Evolutionary conservation across 805 yeast genomes (phyloP), one percentile per base, ranked within the genome.

Genomic region (Kockiozyma suomiensis): DNA sequence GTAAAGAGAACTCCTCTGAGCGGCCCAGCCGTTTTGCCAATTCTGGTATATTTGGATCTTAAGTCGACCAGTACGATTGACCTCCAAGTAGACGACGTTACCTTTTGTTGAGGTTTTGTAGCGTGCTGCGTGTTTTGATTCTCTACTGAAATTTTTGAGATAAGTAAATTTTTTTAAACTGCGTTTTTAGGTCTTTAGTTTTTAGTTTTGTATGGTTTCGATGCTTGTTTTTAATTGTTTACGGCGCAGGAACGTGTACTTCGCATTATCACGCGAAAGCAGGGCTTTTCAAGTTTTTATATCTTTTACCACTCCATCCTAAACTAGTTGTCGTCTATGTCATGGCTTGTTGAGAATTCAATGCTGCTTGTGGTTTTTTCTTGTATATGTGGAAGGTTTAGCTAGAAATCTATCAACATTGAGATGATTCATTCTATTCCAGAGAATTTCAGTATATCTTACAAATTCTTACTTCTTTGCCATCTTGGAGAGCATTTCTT

Each of bases 1-100:
- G 46, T 23, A 52, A 54, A 30, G 66, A 56, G 41, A 58, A 61
- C 58, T 19, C 60, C 3, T 7, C 54, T 33, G 41, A 33, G 49
- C 35, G 25, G 15, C 30, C 53, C 19, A 49, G 53, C 23, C 32
- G 53, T 32, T 25, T 49, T 13, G 53, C 53, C 42, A 49, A 49
- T 28, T 51, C 48, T 3, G 48, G 38, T 17, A 21, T 41, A 13
- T 41, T 56, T 26, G 59, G 50, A 28, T 19, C 30, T 46, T 56
- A 25, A 56, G 13, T 49, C n/a, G 7, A 19, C 26, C 30, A 10
- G 23, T 15, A 7, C 30, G 13, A 21, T 32, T 25, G 47, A n/a
- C n/a, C n/a, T n/a, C n/a, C n/a, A 33, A 15, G 23, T 10, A 17
- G 13, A 7, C 30, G 23, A 15, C 42, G 46, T 38, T 12, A n/a